Evolutionary conservation across 2,329 filamentous ascomycete genomes (phyloP).

Genomic region (Atkinsonella hypoxylon): DNA sequence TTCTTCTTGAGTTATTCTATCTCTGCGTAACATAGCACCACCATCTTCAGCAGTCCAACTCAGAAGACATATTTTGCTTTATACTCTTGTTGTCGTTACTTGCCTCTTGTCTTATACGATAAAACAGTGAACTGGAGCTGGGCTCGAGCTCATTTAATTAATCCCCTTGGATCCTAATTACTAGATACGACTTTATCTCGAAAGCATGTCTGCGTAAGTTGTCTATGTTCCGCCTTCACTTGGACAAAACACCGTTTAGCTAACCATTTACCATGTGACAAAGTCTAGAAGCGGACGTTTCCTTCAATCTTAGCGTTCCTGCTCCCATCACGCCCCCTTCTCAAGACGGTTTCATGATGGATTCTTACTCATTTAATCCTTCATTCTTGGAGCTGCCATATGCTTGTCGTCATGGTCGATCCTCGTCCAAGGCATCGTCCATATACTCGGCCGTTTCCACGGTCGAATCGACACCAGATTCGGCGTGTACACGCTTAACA

Average conservation of each 20-base stretch:
- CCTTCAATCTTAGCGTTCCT: conserved; percentile 49
- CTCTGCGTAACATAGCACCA: background rate
- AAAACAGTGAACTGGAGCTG: conserved; percentile 9
- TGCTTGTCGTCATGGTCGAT: conserved; percentile 44
- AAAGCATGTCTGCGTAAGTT: conserved; percentile 8
- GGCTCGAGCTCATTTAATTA: conserved; percentile 8
- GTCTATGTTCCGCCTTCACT: no score
- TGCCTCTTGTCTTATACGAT: background rate
- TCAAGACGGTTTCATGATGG: conserved; percentile 12
- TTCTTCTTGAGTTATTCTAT: background rate
- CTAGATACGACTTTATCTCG: background rate
- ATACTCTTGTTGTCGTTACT: background rate
- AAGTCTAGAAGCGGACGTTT: conserved; percentile 50
- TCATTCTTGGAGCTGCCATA: conserved; percentile 44
- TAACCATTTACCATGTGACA: conserved; percentile 1
- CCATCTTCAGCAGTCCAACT: background rate
- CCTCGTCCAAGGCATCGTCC: conserved; percentile 54
- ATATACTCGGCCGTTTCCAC: conserved; percentile 49
- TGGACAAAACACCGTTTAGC: background rate
- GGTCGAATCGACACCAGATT: conserved; percentile 45
- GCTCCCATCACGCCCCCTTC: conserved; percentile 18
- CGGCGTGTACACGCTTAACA: conserved; percentile 53
- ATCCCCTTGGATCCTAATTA: background rate
- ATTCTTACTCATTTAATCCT: conserved; percentile 40
- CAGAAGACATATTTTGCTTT: background rate